These are phyloP conservation scores for Protomyces pachydermus DNA, from an alignment of 1,139 yeast genomes.

Conservation along the genomic window DNA sequence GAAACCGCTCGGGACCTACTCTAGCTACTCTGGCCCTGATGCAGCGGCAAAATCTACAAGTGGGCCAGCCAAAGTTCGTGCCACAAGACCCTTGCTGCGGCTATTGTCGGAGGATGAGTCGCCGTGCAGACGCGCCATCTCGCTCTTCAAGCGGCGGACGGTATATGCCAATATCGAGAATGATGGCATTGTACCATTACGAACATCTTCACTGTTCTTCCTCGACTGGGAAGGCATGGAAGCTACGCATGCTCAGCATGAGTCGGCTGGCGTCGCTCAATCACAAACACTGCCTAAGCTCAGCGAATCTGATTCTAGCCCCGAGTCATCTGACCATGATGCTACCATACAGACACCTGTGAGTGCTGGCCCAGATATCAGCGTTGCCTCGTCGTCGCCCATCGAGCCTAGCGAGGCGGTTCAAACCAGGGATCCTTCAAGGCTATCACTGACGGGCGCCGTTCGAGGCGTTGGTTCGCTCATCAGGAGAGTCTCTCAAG, in stretches of 20 bases:
- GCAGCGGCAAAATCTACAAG: constrained; percentile 1
- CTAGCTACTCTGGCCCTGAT: background rate
- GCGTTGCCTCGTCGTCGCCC: background rate
- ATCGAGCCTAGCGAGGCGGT: background rate
- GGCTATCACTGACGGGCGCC: background rate
- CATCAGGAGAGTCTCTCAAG: background rate
- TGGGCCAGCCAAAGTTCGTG: constrained; percentile 2
- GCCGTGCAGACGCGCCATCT: constrained; percentile 64
- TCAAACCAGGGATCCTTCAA: background rate
- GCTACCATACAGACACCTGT: background rate
- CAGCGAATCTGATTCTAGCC: background rate
- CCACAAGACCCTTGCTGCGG: constrained; percentile 57
- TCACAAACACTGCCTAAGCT: background rate
- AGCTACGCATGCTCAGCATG: constrained; percentile 36
- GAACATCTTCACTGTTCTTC: constrained; percentile 77
- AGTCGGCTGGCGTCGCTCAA: background rate
- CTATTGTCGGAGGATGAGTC: constrained; percentile 64
- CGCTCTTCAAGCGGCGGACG: constrained; percentile 62
- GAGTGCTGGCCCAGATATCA: background rate
- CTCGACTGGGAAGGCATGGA: constrained; percentile 65
- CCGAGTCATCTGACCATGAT: background rate
- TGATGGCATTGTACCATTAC: constrained; percentile 89
- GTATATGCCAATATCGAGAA: constrained; percentile 73
- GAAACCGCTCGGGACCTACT: constrained; percentile 26
- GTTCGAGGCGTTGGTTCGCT: background rate